Percentiles rank a stretch among this genome's conserved stretches.
phyloP scores from a whole-genome alignment of 2,329 filamentous ascomycete genomes.

The Thelonectria blattea region DNA sequence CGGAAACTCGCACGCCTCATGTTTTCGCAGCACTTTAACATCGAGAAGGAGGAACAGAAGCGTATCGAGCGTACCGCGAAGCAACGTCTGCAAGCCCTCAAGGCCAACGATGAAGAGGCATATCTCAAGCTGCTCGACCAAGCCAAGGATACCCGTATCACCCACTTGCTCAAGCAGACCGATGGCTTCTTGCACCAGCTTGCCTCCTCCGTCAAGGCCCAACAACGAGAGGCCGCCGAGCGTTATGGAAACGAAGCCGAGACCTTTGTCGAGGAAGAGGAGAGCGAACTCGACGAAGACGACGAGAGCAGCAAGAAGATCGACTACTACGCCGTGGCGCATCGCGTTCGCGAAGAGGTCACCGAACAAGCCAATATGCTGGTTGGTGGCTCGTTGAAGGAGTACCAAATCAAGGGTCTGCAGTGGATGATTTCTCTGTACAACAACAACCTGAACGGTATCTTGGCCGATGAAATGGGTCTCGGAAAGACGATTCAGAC shows the following conservation, averaged over 20 bases:
- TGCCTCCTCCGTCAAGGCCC: constrained; percentile 89
- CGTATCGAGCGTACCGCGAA: constrained; percentile 97
- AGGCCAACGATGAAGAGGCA: constrained; percentile 98
- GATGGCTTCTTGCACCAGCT: constrained; percentile 97
- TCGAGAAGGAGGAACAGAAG: constrained; percentile 99
- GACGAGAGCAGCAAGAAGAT: constrained; percentile 80
- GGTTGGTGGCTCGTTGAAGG: constrained; percentile 91
- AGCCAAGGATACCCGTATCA: constrained; percentile 99
- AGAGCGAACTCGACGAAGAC: constrained; percentile 70
- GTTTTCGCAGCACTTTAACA: constrained; percentile 88
- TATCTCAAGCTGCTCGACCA: constrained; percentile 98
- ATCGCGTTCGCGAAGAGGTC: constrained; percentile 93
- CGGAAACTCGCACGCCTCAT: constrained; percentile 90
- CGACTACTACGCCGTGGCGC: constrained; percentile 98
- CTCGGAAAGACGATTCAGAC: constrained; percentile 99
- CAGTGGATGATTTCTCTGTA: constrained; percentile 99
- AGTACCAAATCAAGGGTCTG: constrained; percentile 97
- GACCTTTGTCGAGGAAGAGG: constrained; percentile 64
- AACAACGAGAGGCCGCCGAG: constrained; percentile 84
- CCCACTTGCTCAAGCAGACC: constrained; percentile 93
- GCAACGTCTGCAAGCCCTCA: constrained; percentile 98
- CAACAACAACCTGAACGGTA: constrained; percentile 99
- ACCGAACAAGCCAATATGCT: constrained; percentile 82
- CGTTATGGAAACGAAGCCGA: constrained; percentile 72
- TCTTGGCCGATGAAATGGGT: constrained; percentile 98